Evolutionary conservation across 169 alveolate genomes (phyloP).

Genomic region (Plasmodium inui): DNA sequence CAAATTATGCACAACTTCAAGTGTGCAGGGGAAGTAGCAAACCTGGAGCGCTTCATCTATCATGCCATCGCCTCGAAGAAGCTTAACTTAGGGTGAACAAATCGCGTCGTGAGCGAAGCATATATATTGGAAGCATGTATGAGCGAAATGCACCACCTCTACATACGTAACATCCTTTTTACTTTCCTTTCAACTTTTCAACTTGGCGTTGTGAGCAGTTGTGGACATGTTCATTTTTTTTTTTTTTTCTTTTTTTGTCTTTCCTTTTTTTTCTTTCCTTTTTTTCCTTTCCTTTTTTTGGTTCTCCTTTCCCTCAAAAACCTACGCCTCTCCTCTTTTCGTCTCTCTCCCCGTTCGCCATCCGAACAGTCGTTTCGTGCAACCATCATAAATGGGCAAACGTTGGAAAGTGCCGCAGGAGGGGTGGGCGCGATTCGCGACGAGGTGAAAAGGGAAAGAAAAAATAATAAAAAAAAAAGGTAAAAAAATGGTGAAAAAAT

Average conservation of each 20-base stretch:
- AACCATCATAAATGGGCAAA: neutral
- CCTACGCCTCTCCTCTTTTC: neutral
- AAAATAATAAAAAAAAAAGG: neutral
- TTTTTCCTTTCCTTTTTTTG: neutral
- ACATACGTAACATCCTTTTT: neutral
- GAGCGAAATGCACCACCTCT: neutral
- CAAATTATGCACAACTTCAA: slow-evolving; percentile 44
- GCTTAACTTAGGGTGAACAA: slow-evolving; percentile 1
- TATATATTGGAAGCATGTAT: too few relatives aligned
- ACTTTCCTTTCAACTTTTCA: neutral
- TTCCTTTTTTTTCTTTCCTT: too few relatives aligned
- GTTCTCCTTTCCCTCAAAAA: neutral
- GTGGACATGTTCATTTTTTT: neutral
- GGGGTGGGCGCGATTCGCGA: neutral
- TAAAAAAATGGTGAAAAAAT: neutral
- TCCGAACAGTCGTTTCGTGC: neutral
- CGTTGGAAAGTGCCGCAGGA: neutral
- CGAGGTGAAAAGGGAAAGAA: neutral
- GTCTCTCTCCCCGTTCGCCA: neutral
- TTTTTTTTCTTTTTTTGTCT: too few relatives aligned
- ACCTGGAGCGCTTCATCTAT: slow-evolving; percentile 37
- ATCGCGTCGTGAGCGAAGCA: neutral
- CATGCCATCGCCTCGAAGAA: slow-evolving; percentile 63
- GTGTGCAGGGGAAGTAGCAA: slow-evolving; percentile 6
- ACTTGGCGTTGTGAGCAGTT: neutral